A percentile compares a stretch with the other conserved stretches of the same genome.
phyloP scores from a whole-genome alignment of 164 flowering plant genomes.

The Vitis vinifera region DNA sequence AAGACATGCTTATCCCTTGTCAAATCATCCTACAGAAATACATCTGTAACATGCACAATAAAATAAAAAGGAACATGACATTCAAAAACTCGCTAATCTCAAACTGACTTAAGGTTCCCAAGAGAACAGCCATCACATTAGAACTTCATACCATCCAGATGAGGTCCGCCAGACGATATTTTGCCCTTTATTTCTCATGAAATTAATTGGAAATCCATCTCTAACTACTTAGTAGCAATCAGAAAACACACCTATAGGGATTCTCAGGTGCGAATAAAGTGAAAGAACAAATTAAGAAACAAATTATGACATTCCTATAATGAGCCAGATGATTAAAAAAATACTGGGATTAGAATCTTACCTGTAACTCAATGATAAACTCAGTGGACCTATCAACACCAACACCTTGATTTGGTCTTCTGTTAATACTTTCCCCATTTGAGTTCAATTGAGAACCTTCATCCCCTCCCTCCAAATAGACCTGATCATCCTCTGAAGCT shows the following conservation, averaged over 20 bases:
- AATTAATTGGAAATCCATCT: too few relatives aligned
- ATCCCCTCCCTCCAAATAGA: conserved; percentile 46
- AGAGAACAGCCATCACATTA: too few relatives aligned
- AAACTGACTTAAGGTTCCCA: too few relatives aligned
- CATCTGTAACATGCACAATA: too few relatives aligned
- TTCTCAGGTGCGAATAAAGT: not conserved
- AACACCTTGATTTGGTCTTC: conserved; percentile 26
- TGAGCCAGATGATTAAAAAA: not conserved
- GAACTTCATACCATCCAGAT: too few relatives aligned
- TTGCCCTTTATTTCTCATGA: too few relatives aligned
- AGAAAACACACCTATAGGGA: not conserved
- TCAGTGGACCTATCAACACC: conserved; percentile 43
- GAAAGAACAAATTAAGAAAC: not conserved
- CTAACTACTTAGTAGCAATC: too few relatives aligned
- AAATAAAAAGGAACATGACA: too few relatives aligned
- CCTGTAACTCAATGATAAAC: conserved; percentile 80
- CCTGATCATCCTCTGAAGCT: conserved; percentile 64
- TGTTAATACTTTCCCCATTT: conserved; percentile 24
- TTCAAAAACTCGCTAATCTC: too few relatives aligned
- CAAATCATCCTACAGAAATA: too few relatives aligned
- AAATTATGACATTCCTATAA: not conserved
- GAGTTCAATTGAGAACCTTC: conserved; percentile 22
- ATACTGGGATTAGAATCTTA: conserved; percentile 13
- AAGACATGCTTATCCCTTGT: too few relatives aligned
- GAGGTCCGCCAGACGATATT: too few relatives aligned